Conservation (phyloP, 78 protist species). For the Cavenderia fasciculata region DNA sequence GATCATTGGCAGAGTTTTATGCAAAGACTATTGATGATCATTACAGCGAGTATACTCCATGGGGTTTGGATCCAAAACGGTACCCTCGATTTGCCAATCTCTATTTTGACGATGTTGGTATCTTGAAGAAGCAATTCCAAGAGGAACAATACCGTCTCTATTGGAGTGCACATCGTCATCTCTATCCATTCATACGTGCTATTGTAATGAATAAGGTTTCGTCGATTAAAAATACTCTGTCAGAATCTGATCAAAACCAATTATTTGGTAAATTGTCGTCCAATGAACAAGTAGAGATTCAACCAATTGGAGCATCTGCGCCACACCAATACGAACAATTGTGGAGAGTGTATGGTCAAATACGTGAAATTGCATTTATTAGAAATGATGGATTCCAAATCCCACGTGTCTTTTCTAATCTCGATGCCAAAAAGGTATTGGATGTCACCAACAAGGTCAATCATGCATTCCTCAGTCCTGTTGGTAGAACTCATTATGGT, state of each 20-base stretch:
- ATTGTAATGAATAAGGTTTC: not conserved
- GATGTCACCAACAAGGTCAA: slow-evolving; percentile 19
- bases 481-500: slow-evolving; percentile 75
- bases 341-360: slow-evolving; percentile 70
- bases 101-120: slow-evolving; percentile 56
- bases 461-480: slow-evolving; percentile 57
- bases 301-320: slow-evolving; percentile 44
- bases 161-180: slow-evolving; percentile 26
- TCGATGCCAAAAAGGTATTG: slow-evolving; percentile 30
- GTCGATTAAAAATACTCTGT: too few species aligned
- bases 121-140: not conserved
- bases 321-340: slow-evolving; percentile 16
- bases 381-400: slow-evolving; percentile 67
- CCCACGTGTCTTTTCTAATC: slow-evolving; percentile 26
- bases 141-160: slow-evolving; percentile 51
- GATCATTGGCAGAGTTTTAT: slow-evolving; percentile 69
- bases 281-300: not conserved
- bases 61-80: slow-evolving; percentile 70
- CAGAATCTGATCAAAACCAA: too few species aligned
- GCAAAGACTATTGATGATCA: slow-evolving; percentile 79
- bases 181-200: slow-evolving; percentile 29
- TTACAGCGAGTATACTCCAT: slow-evolving; percentile 72
- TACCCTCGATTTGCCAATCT: slow-evolving; percentile 14
- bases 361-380: slow-evolving; percentile 53
- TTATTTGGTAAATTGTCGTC: not conserved